phyloP scores from a whole-genome alignment of 2,329 filamentous ascomycete genomes.

The Sclerotinia trifoliorum region DNA sequence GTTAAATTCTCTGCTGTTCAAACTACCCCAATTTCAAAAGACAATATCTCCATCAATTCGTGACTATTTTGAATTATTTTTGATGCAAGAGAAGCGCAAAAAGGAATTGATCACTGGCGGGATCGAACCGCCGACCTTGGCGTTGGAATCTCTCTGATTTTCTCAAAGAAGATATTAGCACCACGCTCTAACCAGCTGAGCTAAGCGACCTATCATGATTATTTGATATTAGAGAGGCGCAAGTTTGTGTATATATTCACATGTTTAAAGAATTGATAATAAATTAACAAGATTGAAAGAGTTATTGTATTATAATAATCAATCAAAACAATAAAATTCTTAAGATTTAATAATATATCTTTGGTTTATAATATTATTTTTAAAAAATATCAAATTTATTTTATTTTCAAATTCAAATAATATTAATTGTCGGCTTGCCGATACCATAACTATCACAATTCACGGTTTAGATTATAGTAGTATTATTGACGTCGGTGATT shows the following conservation, averaged over 20 bases:
- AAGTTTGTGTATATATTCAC: rapidly evolving
- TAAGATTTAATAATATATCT: too few species aligned
- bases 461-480: too few species aligned
- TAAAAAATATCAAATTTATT: too few species aligned
- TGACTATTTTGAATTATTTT: neutral
- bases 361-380: too few species aligned
- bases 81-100: neutral
- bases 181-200: slow-evolving; percentile 18
- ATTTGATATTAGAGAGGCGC: rapidly evolving
- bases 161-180: neutral
- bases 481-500: too few species aligned
- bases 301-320: too few species aligned
- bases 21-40: neutral
- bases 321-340: too few species aligned
- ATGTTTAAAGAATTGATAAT: rapidly evolving
- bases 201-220: slow-evolving; percentile 1
- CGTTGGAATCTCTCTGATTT: neutral
- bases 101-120: neutral
- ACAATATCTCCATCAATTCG: neutral
- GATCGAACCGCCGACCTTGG: slow-evolving; percentile 5
- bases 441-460: too few species aligned
- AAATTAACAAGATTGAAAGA: too few species aligned
- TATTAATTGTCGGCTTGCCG: too few species aligned
- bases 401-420: too few species aligned
- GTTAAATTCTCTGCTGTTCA: neutral